Evolutionary conservation across 75 land plant species (phyloP), one percentile per base, ranked within the genome.

Genomic region (Selaginella tamariscina): DNA sequence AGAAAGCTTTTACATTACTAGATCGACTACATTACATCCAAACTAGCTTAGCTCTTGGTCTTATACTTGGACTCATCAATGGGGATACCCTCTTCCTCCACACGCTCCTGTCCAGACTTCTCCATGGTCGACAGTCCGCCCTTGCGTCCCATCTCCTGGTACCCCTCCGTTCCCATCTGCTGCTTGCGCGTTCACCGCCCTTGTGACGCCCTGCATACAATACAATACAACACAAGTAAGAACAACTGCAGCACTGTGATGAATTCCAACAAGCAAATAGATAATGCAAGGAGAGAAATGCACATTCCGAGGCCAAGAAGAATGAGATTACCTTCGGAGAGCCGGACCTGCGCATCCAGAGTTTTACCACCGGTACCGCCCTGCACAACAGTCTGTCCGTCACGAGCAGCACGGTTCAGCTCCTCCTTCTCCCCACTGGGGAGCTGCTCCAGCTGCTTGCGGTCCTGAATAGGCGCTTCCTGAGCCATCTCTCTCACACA

Each of bases 51-150:
- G n/a, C n/a, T n/a, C n/a, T 39, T 39, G 49, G 62, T 59, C 26
- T 59, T 59, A 23, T 8, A 59, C 26, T 59, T 59, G 62, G 62
- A 59, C 62, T 59, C 62, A n/a, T 59, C 62, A n/a, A 59, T n/a
- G 5, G 5, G 5, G 21, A 59, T 59, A n/a, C 62, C 62, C 62
- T 59, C 62, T 5, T 59, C 62, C 8, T 5, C 62, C 8, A 59
- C n/a, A n/a, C 62, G 62, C 62, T 59, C 62, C 5, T 59, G 18
- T 8, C 18, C 62, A 2, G 62, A 59, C 26, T 59, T 59, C 26
- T 59, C 62, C n/a, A n/a, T 59, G 62, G 62, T 59, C 9, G 62
- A 8, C 9, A 59, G 62, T 21, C 62, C 62, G 26, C 62, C 62
- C n/a, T 59, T 59, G 8, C 21, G 5, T 9, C 62, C 62, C 62